phyloP scores from a whole-genome alignment of 768 basidiomycete genomes.

The Calocera cornea region DNA sequence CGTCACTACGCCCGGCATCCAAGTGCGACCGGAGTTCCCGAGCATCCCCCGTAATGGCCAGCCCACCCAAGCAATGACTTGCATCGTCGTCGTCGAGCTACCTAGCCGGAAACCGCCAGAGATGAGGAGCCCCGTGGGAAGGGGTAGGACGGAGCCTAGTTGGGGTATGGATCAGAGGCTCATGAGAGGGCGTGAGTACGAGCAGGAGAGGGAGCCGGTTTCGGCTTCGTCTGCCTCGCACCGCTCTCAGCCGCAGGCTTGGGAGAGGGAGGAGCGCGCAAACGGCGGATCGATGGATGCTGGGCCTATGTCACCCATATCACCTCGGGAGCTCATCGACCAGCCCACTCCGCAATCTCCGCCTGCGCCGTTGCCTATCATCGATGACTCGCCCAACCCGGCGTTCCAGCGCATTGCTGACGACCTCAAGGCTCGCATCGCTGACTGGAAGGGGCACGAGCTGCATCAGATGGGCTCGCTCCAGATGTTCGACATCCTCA shows the following conservation, averaged over 20 bases:
- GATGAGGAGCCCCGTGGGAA: not conserved
- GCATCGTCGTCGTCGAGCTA: constrained; percentile 85
- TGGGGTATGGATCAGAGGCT: not conserved
- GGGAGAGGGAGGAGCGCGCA: not conserved
- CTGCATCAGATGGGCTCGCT: constrained; percentile 77
- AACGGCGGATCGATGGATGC: not conserved
- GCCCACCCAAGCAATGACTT: constrained; percentile 73
- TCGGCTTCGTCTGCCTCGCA: not conserved
- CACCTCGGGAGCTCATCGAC: not conserved
- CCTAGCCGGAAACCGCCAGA: constrained; percentile 47
- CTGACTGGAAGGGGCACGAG: constrained; percentile 93
- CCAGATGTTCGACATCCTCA: constrained; percentile 83
- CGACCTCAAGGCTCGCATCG: constrained; percentile 78
- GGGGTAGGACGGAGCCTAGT: not conserved
- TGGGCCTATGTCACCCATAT: not conserved
- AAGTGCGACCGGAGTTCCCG: constrained; percentile 84
- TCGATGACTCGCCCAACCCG: constrained; percentile 30
- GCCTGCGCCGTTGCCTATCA: not conserved
- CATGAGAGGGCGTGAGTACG: not conserved
- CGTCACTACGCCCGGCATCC: constrained; percentile 83
- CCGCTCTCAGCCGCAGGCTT: not conserved
- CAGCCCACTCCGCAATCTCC: not conserved
- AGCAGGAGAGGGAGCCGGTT: not conserved
- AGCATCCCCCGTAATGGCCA: constrained; percentile 51
- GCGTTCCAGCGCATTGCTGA: constrained; percentile 75